Evolutionary conservation across 768 basidiomycete genomes (phyloP), one percentile per base, ranked within the genome.

Genomic region (Lanmaoa pseudosensibilis): DNA sequence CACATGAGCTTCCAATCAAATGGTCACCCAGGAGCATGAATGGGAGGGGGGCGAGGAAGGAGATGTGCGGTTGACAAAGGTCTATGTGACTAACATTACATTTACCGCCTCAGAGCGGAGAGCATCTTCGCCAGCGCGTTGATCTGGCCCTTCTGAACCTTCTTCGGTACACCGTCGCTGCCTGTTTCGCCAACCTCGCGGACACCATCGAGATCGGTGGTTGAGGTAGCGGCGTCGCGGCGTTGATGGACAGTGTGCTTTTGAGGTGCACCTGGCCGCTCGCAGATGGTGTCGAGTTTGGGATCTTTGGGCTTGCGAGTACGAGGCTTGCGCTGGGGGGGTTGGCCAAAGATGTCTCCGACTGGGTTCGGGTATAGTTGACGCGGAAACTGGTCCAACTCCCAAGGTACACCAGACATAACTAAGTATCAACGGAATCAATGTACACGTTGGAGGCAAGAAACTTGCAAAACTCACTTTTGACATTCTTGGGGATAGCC

Each of bases 71-170:
- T 27, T 50, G 43, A 51, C 39, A 58, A 65, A 49, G 46, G 53
- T 57, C 56, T 46, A 54, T 68, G 54, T 49, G 36, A 69, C 69
- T 63, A 67, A 65, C 67, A 59, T 69, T 61, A 65, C 65, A 67
- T 61, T 70, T 52, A 89, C 66, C 86, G 86, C 66, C 88, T 80
- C 73, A 91, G 73, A 50, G 88, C 88, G 55, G 86, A 91, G 56
- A 94, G 77, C 90, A 95, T 92, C 85, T 94, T 94, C 55, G 92
- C 92, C 65, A 95, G 78, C 40, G 90, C 83, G 65, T 87, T 86
- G 75, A 94, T 94, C 78, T 94, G 93, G 46, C 88, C 90, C 74
- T 87, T 93, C 77, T 92, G 87, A 66, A 90, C 87, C 76, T 89
- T 92, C 80, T 90, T 76, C 50, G 83, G 82, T 47, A 75, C 74